Percentiles rank a stretch among this genome's conserved stretches.
Conservation (phyloP, 164 flowering plant species). For the Aristolochia californica region DNA sequence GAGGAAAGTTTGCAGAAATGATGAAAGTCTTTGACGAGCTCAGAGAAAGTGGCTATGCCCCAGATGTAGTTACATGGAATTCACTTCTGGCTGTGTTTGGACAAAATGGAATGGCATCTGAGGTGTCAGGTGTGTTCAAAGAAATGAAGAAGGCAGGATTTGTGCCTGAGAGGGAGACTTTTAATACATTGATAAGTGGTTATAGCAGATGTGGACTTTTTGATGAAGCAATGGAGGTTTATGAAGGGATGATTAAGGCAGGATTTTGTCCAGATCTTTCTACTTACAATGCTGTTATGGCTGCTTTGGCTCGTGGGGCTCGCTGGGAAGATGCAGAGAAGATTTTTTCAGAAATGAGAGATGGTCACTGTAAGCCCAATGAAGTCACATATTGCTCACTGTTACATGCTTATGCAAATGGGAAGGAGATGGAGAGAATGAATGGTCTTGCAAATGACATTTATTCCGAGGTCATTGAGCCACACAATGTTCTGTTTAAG, state of each 20-base stretch:
- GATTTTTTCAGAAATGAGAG: conserved; percentile 70
- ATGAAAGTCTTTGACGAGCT: conserved; percentile 81
- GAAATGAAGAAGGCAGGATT: conserved; percentile 96
- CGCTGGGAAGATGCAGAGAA: conserved; percentile 86
- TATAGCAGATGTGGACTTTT: conserved; percentile 73
- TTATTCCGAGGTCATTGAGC: conserved; percentile 49
- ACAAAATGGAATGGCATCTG: conserved; percentile 83
- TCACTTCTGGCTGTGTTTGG: conserved; percentile 82
- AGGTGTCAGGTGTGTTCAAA: conserved; percentile 73
- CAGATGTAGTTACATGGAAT: conserved; percentile 96
- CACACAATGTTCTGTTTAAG: conserved; percentile 54
- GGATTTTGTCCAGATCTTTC: conserved; percentile 78
- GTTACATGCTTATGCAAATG: conserved; percentile 90
- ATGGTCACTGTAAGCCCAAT: conserved; percentile 63
- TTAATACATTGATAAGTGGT: conserved; percentile 80
- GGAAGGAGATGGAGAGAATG: conserved; percentile 61
- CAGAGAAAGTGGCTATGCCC: conserved; percentile 35
- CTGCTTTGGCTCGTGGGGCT: conserved; percentile 84
- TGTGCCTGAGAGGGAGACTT: conserved; percentile 86
- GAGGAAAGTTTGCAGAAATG: conserved; percentile 78
- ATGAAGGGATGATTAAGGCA: conserved; percentile 56
- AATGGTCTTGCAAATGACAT: conserved; percentile 60
- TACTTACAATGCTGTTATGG: conserved; percentile 83
- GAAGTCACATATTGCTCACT: conserved; percentile 64
- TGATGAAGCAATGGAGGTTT: conserved; percentile 73